Base-by-base conservation (phyloP, 352 stramenopile genomes). In the Hyaloperonospora brassicae region DNA sequence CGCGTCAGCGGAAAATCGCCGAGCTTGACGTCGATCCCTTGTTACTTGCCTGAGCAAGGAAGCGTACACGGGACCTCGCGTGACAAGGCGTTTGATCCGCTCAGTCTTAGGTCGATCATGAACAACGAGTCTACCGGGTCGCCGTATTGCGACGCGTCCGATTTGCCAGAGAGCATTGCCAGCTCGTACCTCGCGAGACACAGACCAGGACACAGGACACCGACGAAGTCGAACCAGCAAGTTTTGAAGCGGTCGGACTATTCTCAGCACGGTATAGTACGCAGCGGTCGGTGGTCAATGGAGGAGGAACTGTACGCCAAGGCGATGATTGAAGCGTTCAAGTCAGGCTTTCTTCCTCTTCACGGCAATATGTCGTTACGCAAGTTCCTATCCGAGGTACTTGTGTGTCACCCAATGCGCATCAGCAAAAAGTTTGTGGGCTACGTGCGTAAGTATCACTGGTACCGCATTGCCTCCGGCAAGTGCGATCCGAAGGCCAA, bases 351-450 rank as follows among this genome's bases (percentile, higher is more conserved):
- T 38, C 63, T 89, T 14, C 79, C 79, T 6, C 61, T 89, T 10
- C 73, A 91, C 43, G 84, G 86, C 50, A 92, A 87, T 38, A 84
- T 90, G 38, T 84, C 73, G 4, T 73, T 95, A 31, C 81, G 86
- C 49, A 89, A 87, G 58, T 95, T 93, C 54, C 66, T 95, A 5
- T 90, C 82, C 2, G 84, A 90, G 49, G 82, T 89, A 56, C 71
- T 95, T 10, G 73, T 91, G 51, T 95, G 86, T 62, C 79, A 93
- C 58, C 43, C 65, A 36, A 95, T 95, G 86, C 79, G 86, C 49
- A 90, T 95, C 60, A 95, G 84, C 57, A 95, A 95, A 63, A 95
- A 95, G 67, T 95, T 94, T 60, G 81, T 90, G 17, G 86, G 86
- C 27, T 88, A 89, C 47, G 81, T 91, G 30, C 86, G 77, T 61